Conservation (phyloP, 345 rosid genomes). For the Capsella bursapastoris region DNA sequence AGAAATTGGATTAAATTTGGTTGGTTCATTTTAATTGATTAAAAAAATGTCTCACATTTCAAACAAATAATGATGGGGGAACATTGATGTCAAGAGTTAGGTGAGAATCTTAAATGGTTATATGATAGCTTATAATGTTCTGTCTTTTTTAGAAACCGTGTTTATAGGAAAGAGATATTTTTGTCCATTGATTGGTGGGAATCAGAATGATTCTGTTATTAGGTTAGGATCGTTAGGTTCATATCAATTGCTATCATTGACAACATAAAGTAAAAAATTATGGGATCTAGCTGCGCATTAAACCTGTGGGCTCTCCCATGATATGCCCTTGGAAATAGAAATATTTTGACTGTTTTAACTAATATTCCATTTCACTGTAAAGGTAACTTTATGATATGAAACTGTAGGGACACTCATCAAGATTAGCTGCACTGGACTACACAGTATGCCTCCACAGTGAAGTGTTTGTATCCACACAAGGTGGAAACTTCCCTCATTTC, state of each 20-base stretch:
- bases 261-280: no score
- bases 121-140: neutral
- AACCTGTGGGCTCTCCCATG: slow-evolving; percentile 24
- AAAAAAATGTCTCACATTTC: neutral
- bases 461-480: slow-evolving; percentile 97
- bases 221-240: slow-evolving; percentile 11
- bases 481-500: slow-evolving; percentile 98
- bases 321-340: slow-evolving; percentile 3
- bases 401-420: slow-evolving; percentile 82
- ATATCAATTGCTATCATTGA: neutral
- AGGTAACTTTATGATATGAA: neutral
- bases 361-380: neutral
- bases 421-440: slow-evolving; percentile 96
- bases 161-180: neutral
- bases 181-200: slow-evolving; percentile 11
- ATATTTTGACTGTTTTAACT: neutral
- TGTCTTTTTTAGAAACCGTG: neutral
- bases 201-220: slow-evolving; percentile 14
- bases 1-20: neutral
- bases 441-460: slow-evolving; percentile 93
- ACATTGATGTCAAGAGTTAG: slow-evolving; percentile 7
- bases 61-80: neutral
- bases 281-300: neutral
- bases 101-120: neutral
- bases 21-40: neutral